A percentile compares a stretch with the other conserved stretches of the same genome.
Conservation (phyloP, 768 basidiomycete species). For the Suillus hirtellus region DNA sequence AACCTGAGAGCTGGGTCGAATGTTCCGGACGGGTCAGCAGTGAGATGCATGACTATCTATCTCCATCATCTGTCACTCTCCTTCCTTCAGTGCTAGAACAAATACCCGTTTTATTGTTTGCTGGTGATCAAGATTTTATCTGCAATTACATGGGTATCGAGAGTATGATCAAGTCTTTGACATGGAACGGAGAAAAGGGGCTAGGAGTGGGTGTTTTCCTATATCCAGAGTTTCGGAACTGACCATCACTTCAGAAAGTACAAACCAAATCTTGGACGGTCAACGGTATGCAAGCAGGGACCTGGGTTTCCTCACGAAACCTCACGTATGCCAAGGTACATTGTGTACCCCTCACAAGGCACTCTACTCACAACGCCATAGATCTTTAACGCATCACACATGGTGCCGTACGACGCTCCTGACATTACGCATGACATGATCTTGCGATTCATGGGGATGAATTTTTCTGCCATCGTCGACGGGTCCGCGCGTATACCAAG, state of each 20-base stretch:
- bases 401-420: constrained; percentile 90
- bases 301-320: constrained; percentile 88
- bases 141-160: constrained; percentile 96
- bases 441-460: constrained; percentile 92
- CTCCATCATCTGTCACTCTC: constrained; percentile 71
- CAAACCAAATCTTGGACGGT: constrained; percentile 77
- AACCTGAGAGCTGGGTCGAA: constrained; percentile 85
- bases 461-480: constrained; percentile 79
- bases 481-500: constrained; percentile 82
- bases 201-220: constrained; percentile 62
- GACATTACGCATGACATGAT: constrained; percentile 96
- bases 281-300: constrained; percentile 74
- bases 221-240: constrained; percentile 9
- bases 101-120: constrained; percentile 88
- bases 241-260: constrained; percentile 46
- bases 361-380: constrained; percentile 29
- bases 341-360: not conserved
- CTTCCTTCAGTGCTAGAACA: constrained; percentile 76
- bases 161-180: constrained; percentile 75
- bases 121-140: constrained; percentile 90
- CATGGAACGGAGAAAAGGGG: constrained; percentile 85
- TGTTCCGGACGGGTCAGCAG: constrained; percentile 68
- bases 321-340: constrained; percentile 88
- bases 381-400: constrained; percentile 94
- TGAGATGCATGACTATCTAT: constrained; percentile 55